phyloP scores from a whole-genome alignment of 768 basidiomycete species.

The Dioszegia hungarica region DNA sequence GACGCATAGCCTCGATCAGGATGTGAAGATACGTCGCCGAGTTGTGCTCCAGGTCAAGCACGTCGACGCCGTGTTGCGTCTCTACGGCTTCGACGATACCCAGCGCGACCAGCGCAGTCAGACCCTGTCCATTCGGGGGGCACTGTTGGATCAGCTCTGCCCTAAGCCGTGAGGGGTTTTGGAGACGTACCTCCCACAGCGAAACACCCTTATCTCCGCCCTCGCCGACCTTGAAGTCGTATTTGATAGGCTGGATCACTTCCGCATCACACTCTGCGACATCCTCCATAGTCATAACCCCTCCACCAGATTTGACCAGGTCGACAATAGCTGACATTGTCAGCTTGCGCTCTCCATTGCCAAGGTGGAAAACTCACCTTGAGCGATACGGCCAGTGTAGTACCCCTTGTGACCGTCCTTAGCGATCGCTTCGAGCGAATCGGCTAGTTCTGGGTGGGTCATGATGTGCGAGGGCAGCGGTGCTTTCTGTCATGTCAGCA shows the following conservation, averaged over 20 bases:
- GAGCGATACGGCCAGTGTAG: slow-evolving; percentile 84
- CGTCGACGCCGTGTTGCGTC: slow-evolving; percentile 63
- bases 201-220: slow-evolving; percentile 66
- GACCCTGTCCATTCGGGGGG: slow-evolving; percentile 96
- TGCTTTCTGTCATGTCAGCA: slow-evolving; percentile 23
- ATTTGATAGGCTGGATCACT: slow-evolving; percentile 84
- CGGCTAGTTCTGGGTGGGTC: slow-evolving; percentile 71
- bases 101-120: slow-evolving; percentile 85
- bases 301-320: slow-evolving; percentile 75
- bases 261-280: slow-evolving; percentile 73
- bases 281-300: slow-evolving; percentile 91
- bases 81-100: slow-evolving; percentile 88
- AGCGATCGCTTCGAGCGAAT: slow-evolving; percentile 74
- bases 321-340: slow-evolving; percentile 31
- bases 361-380: slow-evolving; percentile 52
- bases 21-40: slow-evolving; percentile 82
- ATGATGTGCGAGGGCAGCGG: slow-evolving; percentile 82
- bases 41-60: slow-evolving; percentile 82
- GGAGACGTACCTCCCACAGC: slow-evolving; percentile 78
- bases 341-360: not conserved
- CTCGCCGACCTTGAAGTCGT: slow-evolving; percentile 60
- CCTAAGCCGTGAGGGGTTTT: not conserved
- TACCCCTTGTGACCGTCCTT: slow-evolving; percentile 84
- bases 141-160: slow-evolving; percentile 55
- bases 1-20: slow-evolving; percentile 71